Base-by-base conservation (phyloP, 306 rosid genomes). In the Rosa multiflora region DNA sequence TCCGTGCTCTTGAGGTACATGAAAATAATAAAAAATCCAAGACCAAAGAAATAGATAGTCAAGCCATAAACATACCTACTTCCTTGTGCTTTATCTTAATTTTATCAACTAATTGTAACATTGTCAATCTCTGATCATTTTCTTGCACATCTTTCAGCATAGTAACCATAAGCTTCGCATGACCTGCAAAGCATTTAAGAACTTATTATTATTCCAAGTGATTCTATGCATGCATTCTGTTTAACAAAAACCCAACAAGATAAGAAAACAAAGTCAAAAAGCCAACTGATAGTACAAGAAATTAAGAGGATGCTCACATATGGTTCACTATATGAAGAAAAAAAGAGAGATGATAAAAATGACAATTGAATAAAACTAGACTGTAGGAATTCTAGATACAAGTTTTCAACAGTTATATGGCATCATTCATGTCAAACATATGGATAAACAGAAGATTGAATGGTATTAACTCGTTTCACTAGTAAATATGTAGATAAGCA, bases 61-160 rank as follows among this genome's bases (percentile, higher is more conserved):
- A 48, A 74, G 40, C n/a, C 32, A 80, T 51, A 63, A 55, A 81
- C 88, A 75, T 84, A 94, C 98, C 98, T 87, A 83, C 79, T 84
- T 82, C 90, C 81, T 92, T 88, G 84, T 84, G 93, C 83, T 94
- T 90, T 68, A 78, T 42, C 91, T 92, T 94, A 82, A 89, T 85
- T 84, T 91, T 92, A 52, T 94, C 98, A 35, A 89, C 86, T 59
- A 94, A 88, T 78, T 94, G 97, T 84, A 92, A 83, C 93, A 94
- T 88, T 26, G 98, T 94, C 84, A 92, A 72, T 79, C 92, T 90
- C 83, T 89, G 97, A 78, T 87, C 94, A 82, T 83, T 91, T 49
- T 81, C 84, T 83, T 89, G 94, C 40, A 88, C 43, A 82, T 88
- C 94, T 89, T 89, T 92, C 87, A 94, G 80, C 67, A 94, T 81